Evolutionary conservation across 2,329 filamentous ascomycete species (phyloP), one percentile per base, ranked within the genome.

Genomic region (Cylindrodendrum hubeiense): DNA sequence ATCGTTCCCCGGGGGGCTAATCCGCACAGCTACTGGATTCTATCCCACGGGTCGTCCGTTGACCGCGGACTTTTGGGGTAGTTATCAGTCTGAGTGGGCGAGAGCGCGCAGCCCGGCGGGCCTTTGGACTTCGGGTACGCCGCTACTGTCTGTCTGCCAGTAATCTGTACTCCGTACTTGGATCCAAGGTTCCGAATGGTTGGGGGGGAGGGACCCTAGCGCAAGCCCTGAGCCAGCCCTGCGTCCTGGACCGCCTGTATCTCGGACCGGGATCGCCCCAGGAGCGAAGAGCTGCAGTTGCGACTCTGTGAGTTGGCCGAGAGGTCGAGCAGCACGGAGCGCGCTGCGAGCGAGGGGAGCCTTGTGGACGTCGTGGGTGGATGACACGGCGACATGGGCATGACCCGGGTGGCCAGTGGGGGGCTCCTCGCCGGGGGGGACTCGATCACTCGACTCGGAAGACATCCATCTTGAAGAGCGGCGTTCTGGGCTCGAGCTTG

Each of bases 201-300:
- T 50, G 52, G 37, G 52, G 15, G 60, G 41, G 19, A 56, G 44
- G 59, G 59, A 61, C 55, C 51, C 50, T 56, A 52, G 60, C 39
- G 60, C 39, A 44, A 50, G 41, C 54, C 56, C 60, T 50, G 24
- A 33, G 41, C 60, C 60, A 59, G 60, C 60, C 60, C 60, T 63
- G 47, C 30, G 47, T 28, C 47, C 28, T 50, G 47, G 47, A 54
- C 54, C 47, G 33, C 43, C 54, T 47, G 60, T 63, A 21, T 56
- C 60, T 52, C 26, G 33, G 30, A 41, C 49, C 60, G 53, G 54
- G 60, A 53, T 63, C 49, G 49, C 57, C 49, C 54, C 59, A 30
- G 49, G 55, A 58, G 51, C 51, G n/a, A 50, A 51, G 59, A 62
- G 59, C 59, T 43, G 28, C 55, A 59, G 34, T 59, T 50, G 44